phyloP scores from a whole-genome alignment of 2,329 filamentous ascomycete species.

The Phialophora macrospora region DNA sequence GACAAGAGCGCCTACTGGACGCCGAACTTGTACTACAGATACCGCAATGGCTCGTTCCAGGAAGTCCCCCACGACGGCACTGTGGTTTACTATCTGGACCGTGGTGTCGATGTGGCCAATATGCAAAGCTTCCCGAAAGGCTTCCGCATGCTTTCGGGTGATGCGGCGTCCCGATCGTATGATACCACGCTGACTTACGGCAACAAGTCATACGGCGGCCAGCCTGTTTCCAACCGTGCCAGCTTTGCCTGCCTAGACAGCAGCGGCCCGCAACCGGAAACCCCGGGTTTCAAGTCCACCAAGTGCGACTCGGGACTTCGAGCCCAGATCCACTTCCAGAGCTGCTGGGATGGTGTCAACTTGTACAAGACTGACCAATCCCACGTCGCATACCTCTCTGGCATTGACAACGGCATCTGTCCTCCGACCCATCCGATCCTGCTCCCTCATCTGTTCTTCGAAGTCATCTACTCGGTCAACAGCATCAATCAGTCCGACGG shows the following conservation, averaged over 20 bases:
- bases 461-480: constrained; percentile 64
- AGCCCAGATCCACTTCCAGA: constrained; percentile 84
- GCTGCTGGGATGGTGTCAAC: constrained; percentile 80
- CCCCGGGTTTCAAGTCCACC: constrained; percentile 71
- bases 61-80: constrained; percentile 56
- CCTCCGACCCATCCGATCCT: constrained; percentile 70
- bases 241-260: constrained; percentile 97
- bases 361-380: constrained; percentile 60
- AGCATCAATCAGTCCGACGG: constrained; percentile 51
- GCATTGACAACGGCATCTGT: constrained; percentile 78
- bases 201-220: constrained; percentile 46
- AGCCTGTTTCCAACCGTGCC: constrained; percentile 68
- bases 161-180: constrained; percentile 50
- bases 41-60: constrained; percentile 59
- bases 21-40: constrained; percentile 76
- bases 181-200: constrained; percentile 32
- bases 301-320: constrained; percentile 84
- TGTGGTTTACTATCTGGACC: constrained; percentile 43
- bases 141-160: constrained; percentile 83
- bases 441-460: constrained; percentile 77
- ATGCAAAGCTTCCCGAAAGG: constrained; percentile 74
- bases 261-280: constrained; percentile 61
- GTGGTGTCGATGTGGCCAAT: constrained; percentile 52
- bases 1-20: constrained; percentile 89
- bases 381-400: constrained; percentile 77